Conservation (phyloP, 2,329 filamentous ascomycete genomes). For the Aspergillus versicolor region DNA sequence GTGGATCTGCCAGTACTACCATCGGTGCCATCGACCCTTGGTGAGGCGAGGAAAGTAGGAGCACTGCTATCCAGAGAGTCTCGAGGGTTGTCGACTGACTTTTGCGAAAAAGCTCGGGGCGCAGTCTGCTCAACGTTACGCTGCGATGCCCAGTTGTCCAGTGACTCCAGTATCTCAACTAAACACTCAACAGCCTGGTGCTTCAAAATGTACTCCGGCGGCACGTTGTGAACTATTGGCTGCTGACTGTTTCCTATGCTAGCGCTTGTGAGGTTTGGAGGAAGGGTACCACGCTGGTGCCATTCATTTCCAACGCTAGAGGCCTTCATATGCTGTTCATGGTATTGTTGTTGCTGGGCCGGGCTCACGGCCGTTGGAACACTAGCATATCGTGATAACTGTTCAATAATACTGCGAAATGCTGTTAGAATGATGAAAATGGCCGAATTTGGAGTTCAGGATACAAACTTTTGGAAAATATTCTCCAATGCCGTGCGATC, state of each 20-base stretch:
- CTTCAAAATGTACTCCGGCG: constrained; percentile 88
- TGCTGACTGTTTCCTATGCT: constrained; percentile 61
- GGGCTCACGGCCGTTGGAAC: constrained; percentile 72
- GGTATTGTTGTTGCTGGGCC: constrained; percentile 79
- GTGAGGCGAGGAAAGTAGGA: constrained; percentile 56
- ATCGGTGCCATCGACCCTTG: constrained; percentile 56
- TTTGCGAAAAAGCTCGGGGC: constrained; percentile 45
- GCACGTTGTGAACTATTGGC: constrained; percentile 61
- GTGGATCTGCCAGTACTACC: constrained; percentile 63
- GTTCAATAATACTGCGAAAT: constrained; percentile 72
- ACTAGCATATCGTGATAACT: constrained; percentile 83
- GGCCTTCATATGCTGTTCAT: constrained; percentile 69
- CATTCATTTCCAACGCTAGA: constrained; percentile 67
- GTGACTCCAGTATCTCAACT: constrained; percentile 81
- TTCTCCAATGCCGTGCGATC: constrained; percentile 91
- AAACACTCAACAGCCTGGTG: constrained; percentile 83
- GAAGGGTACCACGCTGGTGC: constrained; percentile 81
- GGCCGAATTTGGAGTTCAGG: neutral
- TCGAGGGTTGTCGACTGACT: constrained; percentile 60
- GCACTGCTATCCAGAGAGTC: constrained; percentile 71
- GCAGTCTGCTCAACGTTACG: constrained; percentile 55
- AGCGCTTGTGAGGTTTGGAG: constrained; percentile 79
- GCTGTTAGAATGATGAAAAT: neutral
- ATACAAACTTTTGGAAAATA: constrained; percentile 72
- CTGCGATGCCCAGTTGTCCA: constrained; percentile 90